Evolutionary conservation across 495 filamentous ascomycete genomes (phyloP).

Genomic region (Talaromyces proteolyticus): DNA sequence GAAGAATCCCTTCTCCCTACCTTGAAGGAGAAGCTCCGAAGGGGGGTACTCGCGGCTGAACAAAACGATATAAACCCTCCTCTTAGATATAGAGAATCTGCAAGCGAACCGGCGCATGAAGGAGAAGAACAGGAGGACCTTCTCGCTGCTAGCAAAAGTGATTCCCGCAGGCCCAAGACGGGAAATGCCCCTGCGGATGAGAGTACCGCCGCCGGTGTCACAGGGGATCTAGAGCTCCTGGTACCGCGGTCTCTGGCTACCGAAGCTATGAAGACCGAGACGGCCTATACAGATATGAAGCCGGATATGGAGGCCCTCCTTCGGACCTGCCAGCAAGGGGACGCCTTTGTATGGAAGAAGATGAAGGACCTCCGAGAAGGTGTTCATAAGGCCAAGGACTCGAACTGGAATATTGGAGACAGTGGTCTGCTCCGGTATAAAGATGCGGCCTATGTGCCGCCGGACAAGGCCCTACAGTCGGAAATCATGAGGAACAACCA

Average conservation of each 20-base stretch:
- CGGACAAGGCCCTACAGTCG: background rate
- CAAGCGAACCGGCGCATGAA: too few relatives aligned
- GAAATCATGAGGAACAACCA: too few relatives aligned
- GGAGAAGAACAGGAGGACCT: background rate
- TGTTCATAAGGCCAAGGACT: background rate
- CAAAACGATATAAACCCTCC: too few relatives aligned
- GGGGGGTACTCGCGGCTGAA: too few relatives aligned
- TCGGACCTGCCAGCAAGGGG: conserved; percentile 1
- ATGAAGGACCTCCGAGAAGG: background rate
- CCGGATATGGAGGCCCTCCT: too few relatives aligned
- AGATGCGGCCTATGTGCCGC: background rate
- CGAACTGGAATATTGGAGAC: background rate
- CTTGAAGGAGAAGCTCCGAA: too few relatives aligned
- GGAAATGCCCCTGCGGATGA: background rate
- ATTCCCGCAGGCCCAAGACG: background rate
- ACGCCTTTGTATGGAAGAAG: too few relatives aligned
- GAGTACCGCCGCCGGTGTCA: background rate
- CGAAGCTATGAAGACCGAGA: background rate
- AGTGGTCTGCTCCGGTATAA: background rate
- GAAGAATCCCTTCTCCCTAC: too few relatives aligned
- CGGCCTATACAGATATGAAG: background rate
- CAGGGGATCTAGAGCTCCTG: background rate
- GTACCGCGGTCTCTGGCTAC: background rate
- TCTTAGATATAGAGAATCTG: too few relatives aligned
- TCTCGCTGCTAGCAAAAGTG: background rate